A percentile compares a stretch with the other conserved stretches of the same genome.
Conservation (phyloP, 179 eudicot genomes). For the Silene coronaria region DNA sequence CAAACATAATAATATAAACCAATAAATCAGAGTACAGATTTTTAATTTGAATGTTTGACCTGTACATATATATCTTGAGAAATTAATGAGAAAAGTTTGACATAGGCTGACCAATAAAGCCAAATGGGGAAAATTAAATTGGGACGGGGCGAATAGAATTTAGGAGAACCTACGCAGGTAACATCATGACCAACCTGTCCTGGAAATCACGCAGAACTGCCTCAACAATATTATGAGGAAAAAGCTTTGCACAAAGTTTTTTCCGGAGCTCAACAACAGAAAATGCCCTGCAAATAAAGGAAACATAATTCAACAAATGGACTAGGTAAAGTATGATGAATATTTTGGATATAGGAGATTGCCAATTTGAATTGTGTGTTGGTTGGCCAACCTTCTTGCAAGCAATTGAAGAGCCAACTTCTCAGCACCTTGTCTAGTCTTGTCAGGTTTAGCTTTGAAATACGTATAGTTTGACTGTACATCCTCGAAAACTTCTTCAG, state of each 20-base stretch:
- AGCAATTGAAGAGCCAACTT: conserved; percentile 51
- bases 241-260: conserved; percentile 56
- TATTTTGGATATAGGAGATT: background rate
- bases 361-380: background rate
- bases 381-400: conserved; percentile 42
- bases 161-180: background rate
- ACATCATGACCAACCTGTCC: conserved; percentile 41
- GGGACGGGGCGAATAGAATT: background rate
- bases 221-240: conserved; percentile 43
- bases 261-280: conserved; percentile 67
- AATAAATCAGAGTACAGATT: no score
- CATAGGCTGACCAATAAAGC: background rate
- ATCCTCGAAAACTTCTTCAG: conserved; percentile 36
- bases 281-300: conserved; percentile 48
- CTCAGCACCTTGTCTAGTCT: conserved; percentile 39
- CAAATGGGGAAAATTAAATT: background rate
- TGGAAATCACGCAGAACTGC: conserved; percentile 52
- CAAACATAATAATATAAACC: no score
- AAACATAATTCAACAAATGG: conserved; percentile 12
- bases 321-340: background rate
- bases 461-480: conserved; percentile 5
- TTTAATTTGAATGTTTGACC: no score
- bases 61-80: background rate
- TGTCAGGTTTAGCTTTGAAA: conserved; percentile 10
- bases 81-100: background rate